Conservation (phyloP, 805 yeast genomes). For the Danielia oregonensis region DNA sequence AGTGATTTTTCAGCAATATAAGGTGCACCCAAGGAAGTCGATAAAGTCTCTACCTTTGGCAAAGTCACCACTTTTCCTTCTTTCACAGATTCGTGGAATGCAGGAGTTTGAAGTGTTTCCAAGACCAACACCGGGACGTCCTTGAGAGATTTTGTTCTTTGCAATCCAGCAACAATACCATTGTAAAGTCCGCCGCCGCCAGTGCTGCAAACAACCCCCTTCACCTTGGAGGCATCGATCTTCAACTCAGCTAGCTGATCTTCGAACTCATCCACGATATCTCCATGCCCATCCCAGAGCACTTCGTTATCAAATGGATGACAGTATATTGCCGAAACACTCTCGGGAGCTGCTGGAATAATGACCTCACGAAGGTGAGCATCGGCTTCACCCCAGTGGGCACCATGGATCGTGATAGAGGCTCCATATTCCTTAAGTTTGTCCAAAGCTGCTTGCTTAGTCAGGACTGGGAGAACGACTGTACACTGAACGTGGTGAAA, state of each 20-base stretch:
- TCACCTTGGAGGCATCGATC: conserved; percentile 12
- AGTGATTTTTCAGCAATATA: conserved; percentile 20
- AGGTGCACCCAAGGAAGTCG: conserved; percentile 29
- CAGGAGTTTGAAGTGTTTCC: conserved; percentile 26
- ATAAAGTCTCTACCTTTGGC: conserved; percentile 19
- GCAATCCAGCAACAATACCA: conserved; percentile 26
- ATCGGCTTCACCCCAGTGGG: conserved; percentile 34
- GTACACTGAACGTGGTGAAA: conserved; percentile 22
- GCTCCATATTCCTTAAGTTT: conserved; percentile 21
- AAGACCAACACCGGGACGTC: conserved; percentile 24
- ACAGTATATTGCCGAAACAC: conserved; percentile 21
- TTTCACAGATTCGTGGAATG: conserved; percentile 19
- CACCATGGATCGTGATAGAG: conserved; percentile 20
- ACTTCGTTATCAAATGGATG: conserved; percentile 31
- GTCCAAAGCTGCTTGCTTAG: conserved; percentile 18
- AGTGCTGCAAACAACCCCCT: conserved; percentile 27
- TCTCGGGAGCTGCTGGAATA: conserved; percentile 10
- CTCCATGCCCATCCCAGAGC: conserved; percentile 32
- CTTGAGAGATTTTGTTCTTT: conserved; percentile 9
- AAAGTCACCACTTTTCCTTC: conserved; percentile 18
- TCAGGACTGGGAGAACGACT: conserved; percentile 25
- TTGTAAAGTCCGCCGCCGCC: conserved; percentile 36
- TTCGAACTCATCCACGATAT: conserved; percentile 15
- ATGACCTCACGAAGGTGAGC: conserved; percentile 15
- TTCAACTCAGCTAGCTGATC: conserved; percentile 15